Evolutionary conservation across 2,329 filamentous ascomycete genomes (phyloP).

Genomic region (Monosporascus sp.): DNA sequence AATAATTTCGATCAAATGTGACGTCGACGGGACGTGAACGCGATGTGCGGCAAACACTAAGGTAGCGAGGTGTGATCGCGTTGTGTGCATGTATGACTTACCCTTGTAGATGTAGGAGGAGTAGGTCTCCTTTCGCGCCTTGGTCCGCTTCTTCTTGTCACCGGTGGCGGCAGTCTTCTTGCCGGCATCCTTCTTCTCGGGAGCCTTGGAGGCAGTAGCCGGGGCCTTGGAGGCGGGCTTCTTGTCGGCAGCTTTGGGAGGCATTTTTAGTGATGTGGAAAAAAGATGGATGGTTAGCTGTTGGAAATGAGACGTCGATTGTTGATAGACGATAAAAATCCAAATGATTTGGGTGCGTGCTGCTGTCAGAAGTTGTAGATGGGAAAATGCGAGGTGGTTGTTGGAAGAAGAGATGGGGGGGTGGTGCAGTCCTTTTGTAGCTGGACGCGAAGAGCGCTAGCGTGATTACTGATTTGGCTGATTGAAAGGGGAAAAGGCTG

Average conservation of each 20-base stretch:
- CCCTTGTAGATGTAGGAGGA: slow-evolving; percentile 99
- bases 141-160: slow-evolving; percentile 99
- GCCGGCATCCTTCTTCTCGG: slow-evolving; percentile 98
- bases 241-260: slow-evolving; percentile 97
- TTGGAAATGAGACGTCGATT: slow-evolving; percentile 8
- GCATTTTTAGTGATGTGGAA: slow-evolving; percentile 61
- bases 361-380: slow-evolving; percentile 39
- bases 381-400: slow-evolving; percentile 22
- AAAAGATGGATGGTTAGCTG: slow-evolving; percentile 10
- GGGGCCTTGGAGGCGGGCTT: slow-evolving; percentile 98
- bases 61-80: not conserved
- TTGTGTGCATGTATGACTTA: slow-evolving; percentile 39
- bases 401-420: slow-evolving; percentile 34
- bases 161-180: slow-evolving; percentile 98
- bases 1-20: not conserved
- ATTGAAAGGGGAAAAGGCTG: slow-evolving; percentile 20
- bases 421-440: slow-evolving; percentile 58
- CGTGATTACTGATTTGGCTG: slow-evolving; percentile 52
- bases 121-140: slow-evolving; percentile 99
- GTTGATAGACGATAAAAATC: slow-evolving; percentile 17
- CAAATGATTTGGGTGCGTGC: slow-evolving; percentile 19
- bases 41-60: not conserved
- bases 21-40: not conserved
- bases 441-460: slow-evolving; percentile 47
- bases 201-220: slow-evolving; percentile 61